Evolutionary conservation across 805 yeast genomes (phyloP), one percentile per base, ranked within the genome.

Genomic region (Kodamaea sagamina): DNA sequence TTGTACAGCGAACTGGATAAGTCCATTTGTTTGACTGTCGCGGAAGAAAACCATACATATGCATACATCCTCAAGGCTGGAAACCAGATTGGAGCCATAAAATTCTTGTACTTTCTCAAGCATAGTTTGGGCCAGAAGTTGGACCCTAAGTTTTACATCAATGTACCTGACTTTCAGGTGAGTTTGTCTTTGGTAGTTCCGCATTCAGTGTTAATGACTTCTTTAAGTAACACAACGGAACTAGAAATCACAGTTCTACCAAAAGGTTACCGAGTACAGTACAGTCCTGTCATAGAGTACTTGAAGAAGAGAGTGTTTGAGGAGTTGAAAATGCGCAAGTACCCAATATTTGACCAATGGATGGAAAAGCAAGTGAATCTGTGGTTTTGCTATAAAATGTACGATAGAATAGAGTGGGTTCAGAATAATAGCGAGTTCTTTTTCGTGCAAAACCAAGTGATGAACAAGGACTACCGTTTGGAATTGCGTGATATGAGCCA

Each of bases 1-100:
- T 70, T 88, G 31, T 86, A 82, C 54, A 86, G 83, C 35, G 60
- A 76, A 0, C 60, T 83, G 25, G 97, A 90, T 55, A 83, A 86
- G 54, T 75, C 93, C 0, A 68, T 90, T 9, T 75, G 79, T 10
- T 56, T 87, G 4, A 69, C 70, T 1, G 64, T 61, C 2, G 59
- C 64, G 1, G 31, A 49, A 12, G 57, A 53, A 1, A 49, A 55
- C 15, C 61, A 55, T 2, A 44, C 52, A 7, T 40, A 47, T 18
- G 65, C 80, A 3, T 84, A 78, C 57, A 73, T 86, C 18, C 52
- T 89, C 34, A 73, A 79, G 41, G 71, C 83, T 17, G 75, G 74
- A 36, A 75, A 83, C 3, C 69, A 72, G 6, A 53, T 68, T 2
- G 69, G 82, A 1, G 74, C 93, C 0, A 61, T 80, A 27, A 65